These are phyloP conservation scores for Penicillium crystallinum DNA, from an alignment of 495 filamentous ascomycete genomes.

Conservation along the genomic window DNA sequence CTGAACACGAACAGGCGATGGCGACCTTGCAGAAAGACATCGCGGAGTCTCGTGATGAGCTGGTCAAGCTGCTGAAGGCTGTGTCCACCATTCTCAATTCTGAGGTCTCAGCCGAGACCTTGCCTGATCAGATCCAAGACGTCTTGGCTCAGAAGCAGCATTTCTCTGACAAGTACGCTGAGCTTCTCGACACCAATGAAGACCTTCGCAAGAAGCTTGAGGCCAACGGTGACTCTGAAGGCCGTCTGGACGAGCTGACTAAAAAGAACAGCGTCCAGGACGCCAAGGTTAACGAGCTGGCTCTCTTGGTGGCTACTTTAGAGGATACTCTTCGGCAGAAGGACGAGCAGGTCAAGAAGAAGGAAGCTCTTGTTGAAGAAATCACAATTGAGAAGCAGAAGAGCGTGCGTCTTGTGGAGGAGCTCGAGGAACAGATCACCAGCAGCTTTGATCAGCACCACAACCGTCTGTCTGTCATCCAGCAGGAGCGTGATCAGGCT, in stretches of 20 bases:
- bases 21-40: constrained; percentile 63
- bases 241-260: constrained; percentile 31
- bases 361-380: constrained; percentile 55
- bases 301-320: constrained; percentile 50
- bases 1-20: constrained; percentile 56
- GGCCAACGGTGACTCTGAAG: constrained; percentile 37
- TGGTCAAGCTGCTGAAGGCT: constrained; percentile 53
- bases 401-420: constrained; percentile 84
- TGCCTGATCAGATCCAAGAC: constrained; percentile 45
- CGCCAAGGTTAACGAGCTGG: constrained; percentile 46
- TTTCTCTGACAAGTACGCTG: constrained; percentile 42
- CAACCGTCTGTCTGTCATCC: constrained; percentile 69
- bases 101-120: constrained; percentile 41
- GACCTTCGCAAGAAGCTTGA: constrained; percentile 52
- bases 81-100: constrained; percentile 48
- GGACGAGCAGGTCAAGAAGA: constrained; percentile 66
- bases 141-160: constrained; percentile 41
- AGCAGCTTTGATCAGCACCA: constrained; percentile 92
- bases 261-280: constrained; percentile 36
- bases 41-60: constrained; percentile 61
- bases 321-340: constrained; percentile 63
- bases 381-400: constrained; percentile 65
- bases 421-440: constrained; percentile 95
- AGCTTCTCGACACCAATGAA: constrained; percentile 39
- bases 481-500: constrained; percentile 49